Base-by-base conservation (phyloP, 2,329 filamentous ascomycete species). In the Penicillium paneum region DNA sequence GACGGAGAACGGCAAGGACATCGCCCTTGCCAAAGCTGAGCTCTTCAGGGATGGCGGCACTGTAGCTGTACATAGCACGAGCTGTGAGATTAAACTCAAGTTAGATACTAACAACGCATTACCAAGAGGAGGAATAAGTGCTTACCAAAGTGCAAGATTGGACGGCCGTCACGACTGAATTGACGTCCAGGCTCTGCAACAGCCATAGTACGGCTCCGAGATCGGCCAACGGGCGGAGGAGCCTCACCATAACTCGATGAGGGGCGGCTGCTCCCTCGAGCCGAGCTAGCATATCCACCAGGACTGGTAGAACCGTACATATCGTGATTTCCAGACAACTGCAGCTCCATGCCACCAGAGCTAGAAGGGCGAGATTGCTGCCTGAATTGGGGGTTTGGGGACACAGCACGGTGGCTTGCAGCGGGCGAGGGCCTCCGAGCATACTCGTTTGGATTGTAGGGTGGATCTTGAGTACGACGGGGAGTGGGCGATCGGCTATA, bases 71-170 rank as follows among this genome's bases (percentile, higher is more conserved):
- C 78, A 97, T 82, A 26, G 94, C 93, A 39, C 93, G 89, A 51
- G 94, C 94, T 97, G 65, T 45, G 36, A 58, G 39, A 13, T 40
- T 48, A 34, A 45, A 21, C 15, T 28, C 19, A 55, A 67, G 55
- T 66, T 60, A 68, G 60, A 24, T 35, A 38, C 11, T 31, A 42
- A 11, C 4, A 36, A 31, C 15, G 2, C 10, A 19, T 17, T 21
- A 32, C 10, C n/a, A 49, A 49, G n/a, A 17, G 4, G 19, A 47
- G 17, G 12, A 38, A 35, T 45, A 3, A 83, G 29, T 29, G 13
- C 91, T 86, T 82, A 97, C 94, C 91, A 76, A 93, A 97, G 76
- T 97, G 91, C 69, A 97, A 71, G 69, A 97, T 93, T 34, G 90
- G 86, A 57, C 90, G 84, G 29, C 94, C 93, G 71, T 97, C 91